A percentile compares a stretch with the other conserved stretches of the same genome.
Conservation (phyloP, 1,284 basidiomycete genomes). For the Austroboletus novae-zelandiae region DNA sequence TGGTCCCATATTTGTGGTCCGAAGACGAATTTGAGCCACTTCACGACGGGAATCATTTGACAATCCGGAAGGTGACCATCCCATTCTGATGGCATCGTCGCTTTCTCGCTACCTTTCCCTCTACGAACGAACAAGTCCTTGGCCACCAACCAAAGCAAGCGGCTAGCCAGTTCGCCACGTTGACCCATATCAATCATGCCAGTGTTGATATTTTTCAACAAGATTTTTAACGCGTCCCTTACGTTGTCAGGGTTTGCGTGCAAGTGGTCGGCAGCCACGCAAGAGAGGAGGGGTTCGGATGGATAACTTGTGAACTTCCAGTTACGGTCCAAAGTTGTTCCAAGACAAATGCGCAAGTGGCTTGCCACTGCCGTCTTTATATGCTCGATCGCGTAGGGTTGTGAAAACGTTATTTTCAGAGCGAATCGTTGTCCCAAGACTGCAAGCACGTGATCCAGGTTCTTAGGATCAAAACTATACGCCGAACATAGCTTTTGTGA, state of each 20-base stretch:
- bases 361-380: conserved; percentile 7
- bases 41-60: conserved; percentile 3
- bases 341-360: conserved; percentile 4
- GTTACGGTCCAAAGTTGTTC: conserved; percentile 3
- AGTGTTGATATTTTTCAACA: too few relatives aligned
- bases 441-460: neutral
- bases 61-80: conserved; percentile 3
- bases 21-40: too few relatives aligned
- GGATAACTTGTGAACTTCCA: conserved; percentile 11
- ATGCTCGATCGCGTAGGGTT: conserved; percentile 4
- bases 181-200: too few relatives aligned
- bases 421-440: too few relatives aligned
- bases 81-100: neutral
- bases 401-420: conserved; percentile 7
- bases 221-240: too few relatives aligned
- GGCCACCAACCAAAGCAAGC: too few relatives aligned
- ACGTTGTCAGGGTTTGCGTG: too few relatives aligned
- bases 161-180: too few relatives aligned
- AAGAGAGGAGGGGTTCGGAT: too few relatives aligned
- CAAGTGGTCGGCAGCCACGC: too few relatives aligned
- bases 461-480: neutral
- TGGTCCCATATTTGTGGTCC: too few relatives aligned
- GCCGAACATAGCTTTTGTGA: conserved; percentile 1
- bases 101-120: neutral
- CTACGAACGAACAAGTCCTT: conserved; percentile 3